Conservation (phyloP, 2,329 filamentous ascomycete genomes). For the Ophioceras dolichostomum region DNA sequence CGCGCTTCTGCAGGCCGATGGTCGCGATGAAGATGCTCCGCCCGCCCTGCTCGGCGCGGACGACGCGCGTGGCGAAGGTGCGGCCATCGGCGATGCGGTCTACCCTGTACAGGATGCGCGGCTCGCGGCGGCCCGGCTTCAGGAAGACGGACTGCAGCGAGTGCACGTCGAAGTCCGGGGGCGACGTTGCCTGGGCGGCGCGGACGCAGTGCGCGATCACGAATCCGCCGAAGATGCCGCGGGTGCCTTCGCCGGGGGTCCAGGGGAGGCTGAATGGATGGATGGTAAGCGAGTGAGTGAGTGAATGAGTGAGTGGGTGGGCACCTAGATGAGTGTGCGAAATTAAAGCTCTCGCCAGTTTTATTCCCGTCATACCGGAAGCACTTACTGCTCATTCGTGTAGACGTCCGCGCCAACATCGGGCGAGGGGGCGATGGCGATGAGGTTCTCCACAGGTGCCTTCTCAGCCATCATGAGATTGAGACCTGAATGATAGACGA, state of each 20-base stretch:
- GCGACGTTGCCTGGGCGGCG: neutral
- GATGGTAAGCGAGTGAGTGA: neutral
- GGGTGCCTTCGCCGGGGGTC: neutral
- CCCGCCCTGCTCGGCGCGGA: conserved; percentile 1
- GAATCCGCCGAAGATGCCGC: conserved; percentile 4
- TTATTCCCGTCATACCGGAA: too few relatives aligned
- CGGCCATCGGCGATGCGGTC: conserved; percentile 2
- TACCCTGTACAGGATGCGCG: conserved; percentile 1
- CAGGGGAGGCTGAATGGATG: neutral
- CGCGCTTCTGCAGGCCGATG: neutral
- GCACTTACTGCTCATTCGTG: conserved; percentile 1
- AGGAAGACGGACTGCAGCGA: conserved; percentile 2
- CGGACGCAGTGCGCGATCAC: conserved; percentile 1
- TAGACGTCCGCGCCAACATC: neutral
- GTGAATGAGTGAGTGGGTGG: too few relatives aligned
- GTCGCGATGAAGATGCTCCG: neutral
- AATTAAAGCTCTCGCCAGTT: too few relatives aligned
- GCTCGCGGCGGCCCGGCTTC: neutral
- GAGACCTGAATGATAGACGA: too few relatives aligned
- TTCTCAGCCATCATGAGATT: conserved; percentile 1
- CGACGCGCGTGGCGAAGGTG: conserved; percentile 3
- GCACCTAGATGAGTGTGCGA: too few relatives aligned
- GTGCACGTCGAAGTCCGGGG: neutral
- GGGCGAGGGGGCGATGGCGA: conserved; percentile 1
- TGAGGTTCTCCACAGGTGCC: conserved; percentile 1